These are phyloP conservation scores for Ascochyta rabiei DNA, from an alignment of 2,329 filamentous ascomycete species.

Conservation along the genomic window DNA sequence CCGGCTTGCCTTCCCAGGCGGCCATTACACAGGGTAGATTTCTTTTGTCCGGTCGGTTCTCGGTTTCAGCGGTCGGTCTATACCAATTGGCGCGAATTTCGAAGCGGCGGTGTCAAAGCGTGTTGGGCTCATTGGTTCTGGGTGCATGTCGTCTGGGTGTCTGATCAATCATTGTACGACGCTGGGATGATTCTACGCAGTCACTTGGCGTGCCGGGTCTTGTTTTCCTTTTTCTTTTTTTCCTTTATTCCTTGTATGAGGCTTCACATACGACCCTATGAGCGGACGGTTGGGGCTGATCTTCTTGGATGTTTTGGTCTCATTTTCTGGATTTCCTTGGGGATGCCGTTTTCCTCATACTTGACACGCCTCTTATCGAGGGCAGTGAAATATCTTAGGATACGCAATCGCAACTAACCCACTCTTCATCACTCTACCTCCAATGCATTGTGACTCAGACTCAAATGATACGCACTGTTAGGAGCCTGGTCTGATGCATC, in stretches of 20 bases:
- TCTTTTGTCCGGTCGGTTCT: conserved; percentile 47
- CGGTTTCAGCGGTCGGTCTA: conserved; percentile 47
- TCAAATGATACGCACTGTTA: neutral
- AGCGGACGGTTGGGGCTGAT: conserved; percentile 29
- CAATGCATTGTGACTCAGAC: neutral
- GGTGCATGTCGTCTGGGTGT: conserved; percentile 45
- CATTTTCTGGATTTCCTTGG: conserved; percentile 25
- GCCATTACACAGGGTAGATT: conserved; percentile 48
- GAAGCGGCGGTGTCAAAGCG: conserved; percentile 48
- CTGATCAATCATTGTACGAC: conserved; percentile 47
- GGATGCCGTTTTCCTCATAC: conserved; percentile 33
- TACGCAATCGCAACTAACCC: conserved; percentile 43
- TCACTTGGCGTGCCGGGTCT: conserved; percentile 38
- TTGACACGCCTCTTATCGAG: conserved; percentile 45
- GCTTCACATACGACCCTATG: conserved; percentile 34
- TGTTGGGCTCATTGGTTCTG: conserved; percentile 39
- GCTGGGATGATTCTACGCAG: conserved; percentile 49
- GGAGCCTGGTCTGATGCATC: neutral
- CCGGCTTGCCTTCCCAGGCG: conserved; percentile 31
- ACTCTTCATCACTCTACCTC: conserved; percentile 11
- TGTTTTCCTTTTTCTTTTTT: conserved; percentile 26
- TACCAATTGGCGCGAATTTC: conserved; percentile 49
- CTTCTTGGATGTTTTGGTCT: conserved; percentile 40
- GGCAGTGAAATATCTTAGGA: conserved; percentile 46
- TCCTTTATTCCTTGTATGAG: conserved; percentile 42